Percentiles rank a stretch among this genome's conserved stretches.
phyloP scores from a whole-genome alignment of 192 early-diverging fungal species.

The Coemansia sp. region DNA sequence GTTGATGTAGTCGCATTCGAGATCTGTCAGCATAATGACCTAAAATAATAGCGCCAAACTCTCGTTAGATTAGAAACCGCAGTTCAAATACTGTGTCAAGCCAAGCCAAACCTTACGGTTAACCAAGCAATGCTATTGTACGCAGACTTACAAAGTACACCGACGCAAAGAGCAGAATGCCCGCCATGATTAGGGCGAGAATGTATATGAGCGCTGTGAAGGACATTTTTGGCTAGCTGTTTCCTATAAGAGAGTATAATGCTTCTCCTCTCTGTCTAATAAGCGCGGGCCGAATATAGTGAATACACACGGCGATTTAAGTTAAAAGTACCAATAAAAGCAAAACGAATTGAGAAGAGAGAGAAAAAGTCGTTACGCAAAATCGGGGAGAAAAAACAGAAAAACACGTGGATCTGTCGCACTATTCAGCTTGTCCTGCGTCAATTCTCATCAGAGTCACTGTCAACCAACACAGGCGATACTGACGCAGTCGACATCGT shows the following conservation, averaged over 20 bases:
- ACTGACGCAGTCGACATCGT: background rate
- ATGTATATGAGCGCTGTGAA: constrained; percentile 67
- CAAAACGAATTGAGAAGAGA: constrained; percentile 3
- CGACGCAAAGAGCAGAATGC: constrained; percentile 87
- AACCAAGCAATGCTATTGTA: too few species aligned
- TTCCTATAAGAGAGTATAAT: background rate
- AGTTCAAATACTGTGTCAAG: background rate
- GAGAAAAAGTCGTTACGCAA: background rate
- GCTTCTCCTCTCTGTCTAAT: background rate
- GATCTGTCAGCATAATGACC: constrained; percentile 78
- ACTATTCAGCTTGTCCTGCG: background rate
- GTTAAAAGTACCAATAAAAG: background rate
- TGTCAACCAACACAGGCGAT: background rate
- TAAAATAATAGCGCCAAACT: constrained; percentile 8
- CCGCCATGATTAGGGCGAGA: constrained; percentile 90
- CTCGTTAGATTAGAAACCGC: background rate
- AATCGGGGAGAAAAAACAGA: background rate
- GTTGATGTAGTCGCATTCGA: constrained; percentile 99
- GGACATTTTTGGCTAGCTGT: constrained; percentile 29
- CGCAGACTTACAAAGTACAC: constrained; percentile 76
- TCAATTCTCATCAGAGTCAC: constrained; percentile 2
- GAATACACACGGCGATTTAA: background rate
- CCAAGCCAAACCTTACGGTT: background rate
- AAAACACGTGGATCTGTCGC: background rate
- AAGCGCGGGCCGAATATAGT: background rate